A percentile compares a stretch with the other conserved stretches of the same genome.
Evolutionary conservation across 768 basidiomycete species (phyloP).

Genomic region (Asterophora lycoperdoides): DNA sequence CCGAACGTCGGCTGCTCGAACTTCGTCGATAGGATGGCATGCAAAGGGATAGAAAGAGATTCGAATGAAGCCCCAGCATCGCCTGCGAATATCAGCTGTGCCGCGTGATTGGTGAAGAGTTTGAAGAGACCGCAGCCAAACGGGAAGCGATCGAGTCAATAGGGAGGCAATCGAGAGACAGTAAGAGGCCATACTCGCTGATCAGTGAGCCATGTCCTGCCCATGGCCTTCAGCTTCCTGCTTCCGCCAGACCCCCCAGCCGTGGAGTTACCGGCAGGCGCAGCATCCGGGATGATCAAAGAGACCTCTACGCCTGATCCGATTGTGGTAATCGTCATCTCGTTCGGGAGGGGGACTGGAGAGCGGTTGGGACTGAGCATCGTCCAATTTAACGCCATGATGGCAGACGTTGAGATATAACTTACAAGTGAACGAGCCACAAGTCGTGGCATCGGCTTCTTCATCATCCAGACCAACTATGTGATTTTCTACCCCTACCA

Average conservation of each 20-base stretch:
- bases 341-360: slow-evolving; percentile 62
- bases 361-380: slow-evolving; percentile 56
- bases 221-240: slow-evolving; percentile 55
- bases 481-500: no score
- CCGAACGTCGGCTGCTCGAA: slow-evolving; percentile 77
- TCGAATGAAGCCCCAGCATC: slow-evolving; percentile 33
- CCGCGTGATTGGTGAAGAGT: neutral
- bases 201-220: slow-evolving; percentile 64
- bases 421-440: no score
- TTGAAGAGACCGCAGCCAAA: neutral
- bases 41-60: slow-evolving; percentile 56
- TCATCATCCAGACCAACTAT: no score
- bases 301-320: slow-evolving; percentile 55
- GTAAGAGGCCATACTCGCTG: slow-evolving; percentile 50
- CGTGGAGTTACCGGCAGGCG: slow-evolving; percentile 34
- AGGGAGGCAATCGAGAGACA: neutral
- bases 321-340: slow-evolving; percentile 53
- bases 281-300: slow-evolving; percentile 53
- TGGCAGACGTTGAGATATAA: slow-evolving; percentile 13
- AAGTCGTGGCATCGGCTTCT: no score
- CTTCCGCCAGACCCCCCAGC: slow-evolving; percentile 52
- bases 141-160: slow-evolving; percentile 6
- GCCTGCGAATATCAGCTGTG: slow-evolving; percentile 61
- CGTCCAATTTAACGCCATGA: slow-evolving; percentile 79
- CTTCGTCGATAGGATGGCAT: slow-evolving; percentile 59